Evolutionary conservation across 768 basidiomycete genomes (phyloP).

Genomic region (Tubosaeta brunneosetosa): DNA sequence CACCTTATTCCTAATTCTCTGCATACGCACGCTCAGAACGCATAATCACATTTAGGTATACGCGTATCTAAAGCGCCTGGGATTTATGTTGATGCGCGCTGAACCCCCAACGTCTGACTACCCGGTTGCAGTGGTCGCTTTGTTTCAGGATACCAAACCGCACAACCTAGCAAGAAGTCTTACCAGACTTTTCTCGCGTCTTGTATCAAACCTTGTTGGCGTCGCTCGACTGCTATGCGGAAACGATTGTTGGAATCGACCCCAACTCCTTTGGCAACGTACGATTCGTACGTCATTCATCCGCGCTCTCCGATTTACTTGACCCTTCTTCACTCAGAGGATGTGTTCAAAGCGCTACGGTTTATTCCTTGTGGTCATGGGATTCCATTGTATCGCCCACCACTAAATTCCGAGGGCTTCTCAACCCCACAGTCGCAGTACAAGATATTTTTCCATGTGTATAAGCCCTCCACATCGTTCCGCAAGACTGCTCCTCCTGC

Average conservation of each 20-base stretch:
- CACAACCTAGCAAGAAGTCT: not conserved
- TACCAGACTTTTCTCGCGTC: slow-evolving; percentile 8
- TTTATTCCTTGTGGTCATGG: slow-evolving; percentile 67
- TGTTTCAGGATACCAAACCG: slow-evolving; percentile 6
- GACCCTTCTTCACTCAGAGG: slow-evolving; percentile 39
- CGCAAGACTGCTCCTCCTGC: slow-evolving; percentile 69
- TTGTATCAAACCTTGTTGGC: slow-evolving; percentile 5
- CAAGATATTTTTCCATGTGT: slow-evolving; percentile 81
- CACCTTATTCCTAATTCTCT: slow-evolving; percentile 9
- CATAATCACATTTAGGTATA: slow-evolving; percentile 60
- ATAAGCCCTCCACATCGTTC: slow-evolving; percentile 86
- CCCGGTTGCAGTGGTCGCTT: slow-evolving; percentile 40
- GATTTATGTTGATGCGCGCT: slow-evolving; percentile 83
- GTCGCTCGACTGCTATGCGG: slow-evolving; percentile 2
- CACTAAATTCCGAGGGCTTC: slow-evolving; percentile 4
- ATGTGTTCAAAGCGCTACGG: slow-evolving; percentile 64
- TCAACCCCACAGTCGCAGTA: slow-evolving; percentile 37
- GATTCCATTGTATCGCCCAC: slow-evolving; percentile 34
- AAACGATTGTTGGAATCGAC: slow-evolving; percentile 64
- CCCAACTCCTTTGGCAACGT: slow-evolving; percentile 48
- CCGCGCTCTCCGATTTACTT: not conserved
- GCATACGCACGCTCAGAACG: not conserved
- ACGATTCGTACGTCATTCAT: slow-evolving; percentile 43
- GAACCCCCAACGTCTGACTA: slow-evolving; percentile 54
- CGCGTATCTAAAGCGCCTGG: slow-evolving; percentile 86